Evolutionary conservation across 352 stramenopile species (phyloP), one percentile per base, ranked within the genome.

Genomic region (Phytophthora ramorum): DNA sequence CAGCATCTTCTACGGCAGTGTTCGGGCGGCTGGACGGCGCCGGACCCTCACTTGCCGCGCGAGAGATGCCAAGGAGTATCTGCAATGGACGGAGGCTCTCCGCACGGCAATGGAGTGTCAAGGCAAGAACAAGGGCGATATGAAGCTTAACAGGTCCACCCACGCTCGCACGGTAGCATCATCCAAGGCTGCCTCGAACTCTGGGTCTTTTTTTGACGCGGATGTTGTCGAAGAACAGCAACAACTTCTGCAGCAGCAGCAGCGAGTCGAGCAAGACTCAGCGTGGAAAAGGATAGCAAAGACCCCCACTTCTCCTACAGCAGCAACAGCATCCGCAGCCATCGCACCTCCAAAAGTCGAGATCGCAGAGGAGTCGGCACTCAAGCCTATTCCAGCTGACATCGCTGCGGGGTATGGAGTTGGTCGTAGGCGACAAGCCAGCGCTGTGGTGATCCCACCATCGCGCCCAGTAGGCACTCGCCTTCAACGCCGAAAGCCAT

Each of bases 1-100:
- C 59, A 75, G 53, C 13, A 38, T 78, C 32, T 38, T 73, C 32
- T 72, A 75, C 20, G 68, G 57, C 1, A 58, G 41, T 51, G 48
- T 54, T 22, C 43, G 60, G 8, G 16, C 48, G 2, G 60, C 54
- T 17, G 52, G 58, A 44, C 68, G 57, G 2, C 68, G 68, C 1
- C 63, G 46, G 13, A 69, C 58, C 4, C 52, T 76, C 7, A 71
- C 53, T 19, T 75, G 60, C 38, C 71, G 71, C 4, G 62, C 71
- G 4, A 62, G 53, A 43, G 60, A 75, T 60, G 66, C 66, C 13
- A 70, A 67, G 16, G 66, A 78, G 7, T 78, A 75, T 43, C 51
- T 78, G 48, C 52, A 66, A 26, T 78, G 70, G 70, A 78, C 70
- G 12, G 50, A 67, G 17, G 66, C 57, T 49, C 24, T 78, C 32